phyloP scores from a whole-genome alignment of 2,329 filamentous ascomycete species.

The Onygena corvina region DNA sequence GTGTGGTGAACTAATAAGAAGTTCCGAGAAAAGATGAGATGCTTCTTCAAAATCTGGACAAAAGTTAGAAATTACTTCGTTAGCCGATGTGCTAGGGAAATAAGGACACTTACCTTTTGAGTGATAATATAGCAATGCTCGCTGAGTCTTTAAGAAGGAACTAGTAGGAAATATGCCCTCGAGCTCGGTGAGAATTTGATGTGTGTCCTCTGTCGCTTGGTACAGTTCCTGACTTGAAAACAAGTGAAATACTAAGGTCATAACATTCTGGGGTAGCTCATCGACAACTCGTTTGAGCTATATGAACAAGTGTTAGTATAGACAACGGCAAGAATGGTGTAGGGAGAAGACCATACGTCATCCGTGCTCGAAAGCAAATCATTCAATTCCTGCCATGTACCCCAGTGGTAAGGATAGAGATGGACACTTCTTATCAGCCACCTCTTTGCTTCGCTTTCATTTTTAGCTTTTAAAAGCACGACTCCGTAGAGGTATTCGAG shows the following conservation, averaged over 20 bases:
- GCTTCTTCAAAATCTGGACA: constrained; percentile 49
- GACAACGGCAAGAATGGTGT: constrained; percentile 2
- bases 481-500: constrained; percentile 76
- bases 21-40: constrained; percentile 52
- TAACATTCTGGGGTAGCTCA: constrained; percentile 74
- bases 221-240: constrained; percentile 86
- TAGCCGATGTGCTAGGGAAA: not conserved
- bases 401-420: constrained; percentile 90
- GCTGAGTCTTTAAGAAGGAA: constrained; percentile 80
- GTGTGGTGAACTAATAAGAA: constrained; percentile 53
- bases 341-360: constrained; percentile 51
- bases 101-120: constrained; percentile 46
- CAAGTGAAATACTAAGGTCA: constrained; percentile 87
- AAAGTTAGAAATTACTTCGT: constrained; percentile 12
- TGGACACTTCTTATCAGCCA: constrained; percentile 84
- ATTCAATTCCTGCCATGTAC: constrained; percentile 87
- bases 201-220: constrained; percentile 64
- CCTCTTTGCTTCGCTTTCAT: constrained; percentile 68
- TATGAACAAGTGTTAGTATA: not conserved
- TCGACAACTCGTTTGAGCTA: constrained; percentile 60
- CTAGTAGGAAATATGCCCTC: constrained; percentile 75
- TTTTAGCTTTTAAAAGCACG: constrained; percentile 79
- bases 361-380: constrained; percentile 66
- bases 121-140: constrained; percentile 79
- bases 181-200: constrained; percentile 63